Evolutionary conservation across 2,329 filamentous ascomycete species (phyloP).

Genomic region (Nemania sp.): DNA sequence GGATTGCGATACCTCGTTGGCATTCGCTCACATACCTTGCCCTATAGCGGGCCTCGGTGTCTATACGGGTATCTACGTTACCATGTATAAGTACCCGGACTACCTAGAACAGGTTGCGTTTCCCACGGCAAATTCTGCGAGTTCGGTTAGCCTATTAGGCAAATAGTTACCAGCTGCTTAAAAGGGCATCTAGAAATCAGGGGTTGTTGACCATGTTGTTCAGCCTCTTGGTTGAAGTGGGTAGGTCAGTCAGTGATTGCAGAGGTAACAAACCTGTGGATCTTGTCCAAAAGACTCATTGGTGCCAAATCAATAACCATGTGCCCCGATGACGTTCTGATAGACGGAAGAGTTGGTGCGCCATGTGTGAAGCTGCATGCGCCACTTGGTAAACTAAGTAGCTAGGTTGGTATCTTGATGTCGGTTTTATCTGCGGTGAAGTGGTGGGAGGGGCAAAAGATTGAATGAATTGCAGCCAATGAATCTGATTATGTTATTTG

Average conservation of each 20-base stretch:
- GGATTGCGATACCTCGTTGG: conserved; percentile 4
- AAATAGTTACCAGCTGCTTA: neutral
- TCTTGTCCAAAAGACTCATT: conserved; percentile 6
- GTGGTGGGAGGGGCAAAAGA: neutral
- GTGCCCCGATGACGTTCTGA: conserved; percentile 17
- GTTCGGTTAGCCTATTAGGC: conserved; percentile 6
- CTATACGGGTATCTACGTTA: no score
- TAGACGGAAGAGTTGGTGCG: conserved; percentile 3
- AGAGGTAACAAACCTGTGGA: conserved; percentile 14
- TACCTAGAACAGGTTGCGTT: conserved; percentile 2
- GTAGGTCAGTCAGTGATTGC: conserved; percentile 2
- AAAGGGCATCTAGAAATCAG: conserved; percentile 13
- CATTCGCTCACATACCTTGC: neutral
- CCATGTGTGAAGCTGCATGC: conserved; percentile 17
- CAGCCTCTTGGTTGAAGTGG: conserved; percentile 22
- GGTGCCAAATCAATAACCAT: conserved; percentile 15
- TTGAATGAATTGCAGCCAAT: neutral
- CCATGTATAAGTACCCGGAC: neutral
- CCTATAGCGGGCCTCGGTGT: neutral
- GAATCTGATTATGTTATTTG: neutral
- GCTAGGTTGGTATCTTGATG: neutral
- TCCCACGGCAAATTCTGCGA: conserved; percentile 1
- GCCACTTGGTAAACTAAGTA: neutral
- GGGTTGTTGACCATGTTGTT: conserved; percentile 9
- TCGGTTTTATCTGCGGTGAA: neutral